phyloP scores from a whole-genome alignment of 768 basidiomycete species.

The Leccinum fibrillosum region DNA sequence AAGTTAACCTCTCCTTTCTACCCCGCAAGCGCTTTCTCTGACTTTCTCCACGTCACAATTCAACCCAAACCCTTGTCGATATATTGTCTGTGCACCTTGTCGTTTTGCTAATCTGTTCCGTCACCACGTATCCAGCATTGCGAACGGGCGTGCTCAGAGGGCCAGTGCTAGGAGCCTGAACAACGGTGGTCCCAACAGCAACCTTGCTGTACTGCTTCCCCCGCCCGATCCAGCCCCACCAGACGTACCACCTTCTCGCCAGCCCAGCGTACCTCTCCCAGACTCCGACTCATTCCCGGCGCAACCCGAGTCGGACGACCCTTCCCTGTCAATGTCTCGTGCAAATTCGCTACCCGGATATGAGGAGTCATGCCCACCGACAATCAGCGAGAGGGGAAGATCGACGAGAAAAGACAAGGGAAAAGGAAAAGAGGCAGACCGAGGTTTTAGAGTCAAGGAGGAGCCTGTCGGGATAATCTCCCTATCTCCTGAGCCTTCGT shows the following conservation, averaged over 20 bases:
- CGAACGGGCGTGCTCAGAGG: constrained; percentile 68
- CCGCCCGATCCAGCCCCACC: constrained; percentile 37
- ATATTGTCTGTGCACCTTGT: constrained; percentile 7
- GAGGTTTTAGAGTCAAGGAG: constrained; percentile 41
- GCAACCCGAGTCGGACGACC: constrained; percentile 57
- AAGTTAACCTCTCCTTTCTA: constrained; percentile 26
- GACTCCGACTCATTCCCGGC: constrained; percentile 53
- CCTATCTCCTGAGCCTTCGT: constrained; percentile 34
- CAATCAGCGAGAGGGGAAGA: constrained; percentile 26
- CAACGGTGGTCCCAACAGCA: constrained; percentile 37
- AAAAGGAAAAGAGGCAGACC: constrained; percentile 44
- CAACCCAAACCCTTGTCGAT: constrained; percentile 31
- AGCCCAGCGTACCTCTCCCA: constrained; percentile 35
- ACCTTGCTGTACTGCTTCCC: constrained; percentile 22
- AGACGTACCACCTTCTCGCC: constrained; percentile 38
- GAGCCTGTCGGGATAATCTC: constrained; percentile 37
- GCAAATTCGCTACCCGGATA: constrained; percentile 49
- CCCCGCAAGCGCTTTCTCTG: constrained; percentile 20
- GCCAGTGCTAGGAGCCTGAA: constrained; percentile 66
- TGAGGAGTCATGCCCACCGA: constrained; percentile 24
- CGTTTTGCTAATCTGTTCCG: constrained; percentile 7
- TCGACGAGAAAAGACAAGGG: constrained; percentile 41
- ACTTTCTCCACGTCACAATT: constrained; percentile 20
- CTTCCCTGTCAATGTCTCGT: constrained; percentile 52
- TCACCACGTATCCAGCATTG: constrained; percentile 39